Evolutionary conservation across 805 yeast species (phyloP), one percentile per base, ranked within the genome.

Genomic region (Yamadazyma laniorum): DNA sequence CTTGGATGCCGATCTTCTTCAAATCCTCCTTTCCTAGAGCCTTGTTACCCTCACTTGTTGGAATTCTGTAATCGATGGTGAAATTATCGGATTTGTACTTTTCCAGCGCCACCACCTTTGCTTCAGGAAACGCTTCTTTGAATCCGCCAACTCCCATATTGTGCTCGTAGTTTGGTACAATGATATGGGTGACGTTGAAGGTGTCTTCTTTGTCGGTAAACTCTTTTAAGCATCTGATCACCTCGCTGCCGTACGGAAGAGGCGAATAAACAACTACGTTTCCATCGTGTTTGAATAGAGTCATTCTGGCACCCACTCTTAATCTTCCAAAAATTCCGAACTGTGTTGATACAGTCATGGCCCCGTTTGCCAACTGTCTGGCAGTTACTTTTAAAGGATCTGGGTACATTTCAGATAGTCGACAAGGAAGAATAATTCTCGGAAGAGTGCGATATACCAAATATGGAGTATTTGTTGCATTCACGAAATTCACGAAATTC

Each of bases 91-190:
- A 58, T 7, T 51, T 46, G 7, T 54, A 57, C 17, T 54, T 67
- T 21, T 69, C 77, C 58, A 74, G 67, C 5, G 81, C 85, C 42
- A 82, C 67, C 21, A 82, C 55, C 48, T 74, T 70, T 32, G 76
- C 58, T 2, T 63, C 50, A 3, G 86, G 85, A 52, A 61, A 70
- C 37, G 59, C 57, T 16, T 65, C 61, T 51, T 75, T 72, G 58
- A 80, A 74, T 9, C 73, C 70, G 16, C 56, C 51, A 9, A 80
- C 75, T 2, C 82, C 85, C 75, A 81, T 59, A 1, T 83, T 77
- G 51, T 82, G 89, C 45, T 79, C 84, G 21, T 46, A 49, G 49
- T 82, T 85, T 3, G 88, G 87, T 29, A 82, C 67, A 28, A 83
- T 65, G 21, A 79, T 61, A 44, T 77, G 73, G 1, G 72, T 54